Evolutionary conservation across 2,329 filamentous ascomycete species (phyloP).

Genomic region (Stylonectria norvegica): DNA sequence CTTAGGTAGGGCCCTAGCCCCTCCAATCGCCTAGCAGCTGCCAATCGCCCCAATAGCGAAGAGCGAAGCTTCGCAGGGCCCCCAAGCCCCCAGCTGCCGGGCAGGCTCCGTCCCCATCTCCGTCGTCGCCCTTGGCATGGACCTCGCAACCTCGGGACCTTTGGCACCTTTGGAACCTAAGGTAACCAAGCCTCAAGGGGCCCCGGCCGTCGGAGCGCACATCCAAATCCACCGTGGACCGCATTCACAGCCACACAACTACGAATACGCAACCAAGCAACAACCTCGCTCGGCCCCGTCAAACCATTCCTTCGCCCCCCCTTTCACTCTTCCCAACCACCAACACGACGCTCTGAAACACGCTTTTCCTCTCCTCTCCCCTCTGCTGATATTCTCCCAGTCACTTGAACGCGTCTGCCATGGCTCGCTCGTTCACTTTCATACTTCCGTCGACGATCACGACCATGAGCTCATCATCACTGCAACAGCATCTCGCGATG

Average conservation of each 20-base stretch:
- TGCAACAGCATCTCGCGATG: too few relatives aligned
- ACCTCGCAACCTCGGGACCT: too few relatives aligned
- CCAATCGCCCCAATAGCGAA: conserved; percentile 17
- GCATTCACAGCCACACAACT: too few relatives aligned
- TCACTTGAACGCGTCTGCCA: conserved; percentile 20
- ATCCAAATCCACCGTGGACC: too few relatives aligned
- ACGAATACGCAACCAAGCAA: conserved; percentile 21
- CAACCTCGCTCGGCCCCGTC: conserved; percentile 21
- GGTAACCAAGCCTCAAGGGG: too few relatives aligned
- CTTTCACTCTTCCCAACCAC: conserved; percentile 17
- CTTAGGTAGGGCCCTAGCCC: conserved; percentile 14
- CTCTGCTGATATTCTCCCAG: conserved; percentile 19
- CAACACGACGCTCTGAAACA: conserved; percentile 26
- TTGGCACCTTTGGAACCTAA: too few relatives aligned
- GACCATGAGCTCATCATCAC: conserved; percentile 4
- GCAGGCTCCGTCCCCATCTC: too few relatives aligned
- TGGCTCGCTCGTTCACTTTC: too few relatives aligned
- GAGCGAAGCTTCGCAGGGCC: too few relatives aligned
- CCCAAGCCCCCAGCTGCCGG: too few relatives aligned
- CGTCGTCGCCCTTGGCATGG: conserved; percentile 9
- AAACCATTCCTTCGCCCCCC: conserved; percentile 25
- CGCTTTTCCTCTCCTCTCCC: conserved; percentile 22
- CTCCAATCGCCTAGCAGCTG: too few relatives aligned
- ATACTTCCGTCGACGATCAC: conserved; percentile 7
- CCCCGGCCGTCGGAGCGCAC: too few relatives aligned